Percentiles rank a stretch among this genome's conserved stretches.
phyloP scores from a whole-genome alignment of 345 rosid species.

The Cardamine chenopodiifolia region DNA sequence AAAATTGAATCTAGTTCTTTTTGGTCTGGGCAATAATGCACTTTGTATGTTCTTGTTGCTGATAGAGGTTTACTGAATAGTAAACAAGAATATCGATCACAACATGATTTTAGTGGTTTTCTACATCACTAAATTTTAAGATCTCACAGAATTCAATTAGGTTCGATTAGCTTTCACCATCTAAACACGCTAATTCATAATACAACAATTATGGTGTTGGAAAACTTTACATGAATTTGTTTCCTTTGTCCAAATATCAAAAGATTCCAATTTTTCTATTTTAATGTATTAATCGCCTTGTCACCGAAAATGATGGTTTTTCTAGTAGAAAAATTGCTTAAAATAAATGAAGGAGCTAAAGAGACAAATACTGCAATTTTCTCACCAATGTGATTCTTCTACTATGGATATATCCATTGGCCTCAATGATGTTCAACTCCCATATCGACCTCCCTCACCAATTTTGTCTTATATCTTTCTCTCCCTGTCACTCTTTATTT shows the following conservation, averaged over 20 bases:
- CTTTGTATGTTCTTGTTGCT: neutral
- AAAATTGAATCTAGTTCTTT: neutral
- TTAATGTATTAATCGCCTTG: neutral
- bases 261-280: neutral
- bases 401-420: neutral
- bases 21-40: neutral
- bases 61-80: neutral
- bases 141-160: neutral
- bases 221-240: slow-evolving; percentile 6
- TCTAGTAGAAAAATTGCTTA: neutral
- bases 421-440: slow-evolving; percentile 17
- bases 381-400: slow-evolving; percentile 5
- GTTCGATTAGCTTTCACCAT: neutral
- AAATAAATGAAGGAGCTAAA: neutral
- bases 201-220: neutral
- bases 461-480: neutral
- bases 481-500: neutral
- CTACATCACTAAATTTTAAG: neutral
- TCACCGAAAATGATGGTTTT: slow-evolving; percentile 11
- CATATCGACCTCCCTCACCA: slow-evolving; percentile 10
- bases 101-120: neutral
- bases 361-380: slow-evolving; percentile 4
- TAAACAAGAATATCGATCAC: neutral
- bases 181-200: neutral
- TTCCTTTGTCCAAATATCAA: neutral